These are phyloP conservation scores for Saccharomycopsis javanensis DNA, from an alignment of 805 yeast species.

Conservation along the genomic window DNA sequence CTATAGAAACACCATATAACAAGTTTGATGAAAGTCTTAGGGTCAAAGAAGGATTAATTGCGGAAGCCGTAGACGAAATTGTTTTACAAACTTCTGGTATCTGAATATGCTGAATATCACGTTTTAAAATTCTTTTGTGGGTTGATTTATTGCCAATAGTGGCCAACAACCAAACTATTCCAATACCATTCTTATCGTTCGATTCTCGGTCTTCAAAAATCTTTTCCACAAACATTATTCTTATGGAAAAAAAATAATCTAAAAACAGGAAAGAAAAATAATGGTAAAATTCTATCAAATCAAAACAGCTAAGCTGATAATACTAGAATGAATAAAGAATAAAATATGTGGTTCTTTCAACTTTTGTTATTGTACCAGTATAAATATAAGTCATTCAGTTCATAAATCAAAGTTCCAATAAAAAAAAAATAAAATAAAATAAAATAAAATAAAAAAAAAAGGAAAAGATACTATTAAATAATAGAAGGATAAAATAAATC, in stretches of 20 bases:
- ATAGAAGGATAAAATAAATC: not conserved
- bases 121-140: constrained; percentile 26
- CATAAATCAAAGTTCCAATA: too few relatives aligned
- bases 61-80: constrained; percentile 21
- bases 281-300: too few relatives aligned
- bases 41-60: constrained; percentile 17
- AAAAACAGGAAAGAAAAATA: not conserved
- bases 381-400: not conserved
- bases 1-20: constrained; percentile 37
- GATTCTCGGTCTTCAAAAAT: not conserved
- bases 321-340: not conserved
- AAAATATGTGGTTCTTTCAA: not conserved
- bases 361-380: not conserved
- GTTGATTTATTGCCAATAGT: constrained; percentile 4
- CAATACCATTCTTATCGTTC: constrained; percentile 22
- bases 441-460: not conserved
- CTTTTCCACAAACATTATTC: constrained; percentile 2
- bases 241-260: not conserved
- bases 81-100: constrained; percentile 36
- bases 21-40: constrained; percentile 32
- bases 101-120: constrained; percentile 29
- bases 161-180: constrained; percentile 25
- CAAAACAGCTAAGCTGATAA: too few relatives aligned
- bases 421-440: not conserved
- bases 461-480: not conserved